These are phyloP conservation scores for Moelleriella libera DNA, from an alignment of 2,329 filamentous ascomycete species.

Conservation along the genomic window DNA sequence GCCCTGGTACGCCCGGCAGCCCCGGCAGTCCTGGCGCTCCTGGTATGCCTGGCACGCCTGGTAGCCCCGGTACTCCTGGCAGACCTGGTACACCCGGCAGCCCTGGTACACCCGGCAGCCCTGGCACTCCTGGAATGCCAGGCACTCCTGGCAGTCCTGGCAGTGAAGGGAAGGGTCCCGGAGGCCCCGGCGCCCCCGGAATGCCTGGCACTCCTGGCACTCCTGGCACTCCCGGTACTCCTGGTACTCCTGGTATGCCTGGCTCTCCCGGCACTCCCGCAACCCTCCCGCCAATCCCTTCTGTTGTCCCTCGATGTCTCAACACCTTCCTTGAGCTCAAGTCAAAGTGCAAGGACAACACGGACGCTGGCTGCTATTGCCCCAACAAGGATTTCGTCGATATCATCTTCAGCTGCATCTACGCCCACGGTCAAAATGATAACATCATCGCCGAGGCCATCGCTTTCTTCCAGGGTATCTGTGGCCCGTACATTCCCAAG, in stretches of 20 bases:
- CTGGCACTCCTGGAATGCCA: neutral
- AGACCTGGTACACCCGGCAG: neutral
- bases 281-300: slow-evolving; percentile 16
- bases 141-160: neutral
- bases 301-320: slow-evolving; percentile 72
- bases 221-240: neutral
- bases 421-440: slow-evolving; percentile 56
- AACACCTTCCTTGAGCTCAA: slow-evolving; percentile 71
- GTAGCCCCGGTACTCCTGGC: neutral
- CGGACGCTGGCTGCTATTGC: slow-evolving; percentile 77
- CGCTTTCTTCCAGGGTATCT: slow-evolving; percentile 83
- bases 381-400: slow-evolving; percentile 60
- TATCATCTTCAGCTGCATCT: slow-evolving; percentile 69
- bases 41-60: neutral
- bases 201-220: neutral
- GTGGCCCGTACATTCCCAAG: slow-evolving; percentile 54
- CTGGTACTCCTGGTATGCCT: neutral
- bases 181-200: too few relatives aligned
- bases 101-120: neutral
- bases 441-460: slow-evolving; percentile 57
- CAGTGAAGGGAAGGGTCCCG: too few relatives aligned
- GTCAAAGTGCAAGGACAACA: slow-evolving; percentile 71
- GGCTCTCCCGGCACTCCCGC: neutral
- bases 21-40: too few relatives aligned
- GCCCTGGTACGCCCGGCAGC: too few relatives aligned